A percentile compares a stretch with the other conserved stretches of the same genome.
phyloP scores from a whole-genome alignment of 2,329 filamentous ascomycete species.

The Trichoderma breve region DNA sequence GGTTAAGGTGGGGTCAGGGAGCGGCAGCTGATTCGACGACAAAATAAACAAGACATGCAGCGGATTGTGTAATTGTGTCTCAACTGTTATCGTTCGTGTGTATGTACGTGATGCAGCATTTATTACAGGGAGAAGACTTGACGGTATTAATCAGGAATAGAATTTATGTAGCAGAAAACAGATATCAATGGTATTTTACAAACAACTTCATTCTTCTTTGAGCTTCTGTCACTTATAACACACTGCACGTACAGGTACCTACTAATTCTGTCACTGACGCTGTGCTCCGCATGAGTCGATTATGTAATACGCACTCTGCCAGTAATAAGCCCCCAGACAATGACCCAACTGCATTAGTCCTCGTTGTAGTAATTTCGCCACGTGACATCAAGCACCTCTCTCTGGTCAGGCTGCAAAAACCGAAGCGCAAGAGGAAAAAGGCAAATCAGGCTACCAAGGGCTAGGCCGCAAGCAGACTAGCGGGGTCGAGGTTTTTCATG shows the following conservation, averaged over 20 bases:
- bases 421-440: background rate
- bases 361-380: background rate
- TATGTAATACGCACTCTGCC: background rate
- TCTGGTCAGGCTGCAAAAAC: background rate
- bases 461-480: background rate
- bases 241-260: no score
- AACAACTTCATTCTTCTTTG: background rate
- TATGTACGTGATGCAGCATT: background rate
- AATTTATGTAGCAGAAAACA: no score
- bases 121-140: background rate
- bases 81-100: background rate
- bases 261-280: background rate
- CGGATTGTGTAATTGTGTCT: background rate
- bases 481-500: background rate
- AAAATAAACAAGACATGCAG: background rate
- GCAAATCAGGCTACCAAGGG: slow-evolving; percentile 5
- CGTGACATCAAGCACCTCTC: background rate
- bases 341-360: no score
- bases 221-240: background rate
- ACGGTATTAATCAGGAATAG: accelerated
- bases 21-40: background rate
- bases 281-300: background rate
- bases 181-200: background rate
- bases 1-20: slow-evolving; percentile 13
- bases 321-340: background rate